Conservation (phyloP, 768 basidiomycete species). For the Boletus bicolor region DNA sequence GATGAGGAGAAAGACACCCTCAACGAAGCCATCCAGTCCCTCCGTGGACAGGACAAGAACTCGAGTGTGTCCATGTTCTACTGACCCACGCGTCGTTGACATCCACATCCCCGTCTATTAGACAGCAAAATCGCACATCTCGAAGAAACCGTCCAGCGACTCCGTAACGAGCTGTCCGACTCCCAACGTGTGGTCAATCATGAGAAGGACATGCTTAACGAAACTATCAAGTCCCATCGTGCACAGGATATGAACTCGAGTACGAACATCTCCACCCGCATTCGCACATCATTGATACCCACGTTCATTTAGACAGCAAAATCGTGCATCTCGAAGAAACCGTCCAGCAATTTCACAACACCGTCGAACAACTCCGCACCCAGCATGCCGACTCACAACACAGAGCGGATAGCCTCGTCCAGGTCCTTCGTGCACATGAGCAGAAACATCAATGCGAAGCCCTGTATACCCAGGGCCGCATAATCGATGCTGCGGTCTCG, state of each 20-base stretch:
- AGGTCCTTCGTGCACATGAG: neutral
- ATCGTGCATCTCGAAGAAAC: neutral
- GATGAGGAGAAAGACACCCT: too few relatives aligned
- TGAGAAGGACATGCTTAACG: too few relatives aligned
- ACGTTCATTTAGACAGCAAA: neutral
- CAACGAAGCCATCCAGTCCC: too few relatives aligned
- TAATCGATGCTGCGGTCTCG: neutral
- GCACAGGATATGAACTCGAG: neutral
- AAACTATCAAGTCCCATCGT: too few relatives aligned
- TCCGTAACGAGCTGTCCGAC: too few relatives aligned
- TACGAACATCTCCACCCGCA: neutral
- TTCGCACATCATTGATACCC: neutral
- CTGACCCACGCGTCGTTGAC: too few relatives aligned
- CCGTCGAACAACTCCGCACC: neutral
- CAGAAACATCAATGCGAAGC: conserved; percentile 5
- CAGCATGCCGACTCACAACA: neutral
- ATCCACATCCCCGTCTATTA: too few relatives aligned
- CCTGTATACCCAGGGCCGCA: neutral
- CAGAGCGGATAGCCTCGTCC: neutral
- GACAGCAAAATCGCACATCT: too few relatives aligned
- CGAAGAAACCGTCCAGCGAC: too few relatives aligned
- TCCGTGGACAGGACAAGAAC: too few relatives aligned
- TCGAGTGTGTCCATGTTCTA: too few relatives aligned
- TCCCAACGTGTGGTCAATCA: too few relatives aligned
- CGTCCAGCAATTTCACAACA: neutral